phyloP scores from a whole-genome alignment of 352 stramenopile species.

The Phytophthora meadii region DNA sequence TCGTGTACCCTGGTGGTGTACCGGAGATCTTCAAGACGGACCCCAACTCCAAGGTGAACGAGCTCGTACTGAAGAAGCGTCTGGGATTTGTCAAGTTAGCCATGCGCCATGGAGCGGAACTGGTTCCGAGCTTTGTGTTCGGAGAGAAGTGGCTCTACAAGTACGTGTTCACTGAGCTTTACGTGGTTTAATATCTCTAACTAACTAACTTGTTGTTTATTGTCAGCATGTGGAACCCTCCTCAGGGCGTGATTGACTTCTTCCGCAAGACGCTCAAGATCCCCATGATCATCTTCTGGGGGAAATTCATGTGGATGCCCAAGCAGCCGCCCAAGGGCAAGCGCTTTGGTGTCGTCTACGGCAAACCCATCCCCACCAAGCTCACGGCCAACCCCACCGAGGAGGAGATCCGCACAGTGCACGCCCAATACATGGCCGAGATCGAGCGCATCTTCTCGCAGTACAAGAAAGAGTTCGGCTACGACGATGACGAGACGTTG shows the following conservation, averaged over 20 bases:
- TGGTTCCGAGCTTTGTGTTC: conserved; percentile 84
- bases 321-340: conserved; percentile 66
- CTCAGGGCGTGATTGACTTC: conserved; percentile 62
- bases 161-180: conserved; percentile 33
- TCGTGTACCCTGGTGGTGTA: conserved; percentile 79
- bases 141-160: conserved; percentile 86
- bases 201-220: conserved; percentile 3
- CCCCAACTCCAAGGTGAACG: conserved; percentile 76
- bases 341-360: conserved; percentile 77
- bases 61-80: conserved; percentile 80
- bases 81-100: conserved; percentile 85
- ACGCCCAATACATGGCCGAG: conserved; percentile 66
- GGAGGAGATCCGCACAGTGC: conserved; percentile 59
- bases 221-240: conserved; percentile 71
- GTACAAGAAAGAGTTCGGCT: conserved; percentile 80
- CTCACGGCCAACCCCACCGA: conserved; percentile 66
- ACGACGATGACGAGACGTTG: conserved; percentile 77
- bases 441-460: conserved; percentile 68
- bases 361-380: conserved; percentile 66
- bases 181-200: not conserved
- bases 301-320: conserved; percentile 82
- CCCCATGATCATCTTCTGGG: conserved; percentile 83
- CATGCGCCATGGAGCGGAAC: conserved; percentile 75
- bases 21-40: conserved; percentile 83
- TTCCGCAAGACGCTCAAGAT: conserved; percentile 78